Base-by-base conservation (phyloP, 1,284 basidiomycete species). In the Mycena citricolor region DNA sequence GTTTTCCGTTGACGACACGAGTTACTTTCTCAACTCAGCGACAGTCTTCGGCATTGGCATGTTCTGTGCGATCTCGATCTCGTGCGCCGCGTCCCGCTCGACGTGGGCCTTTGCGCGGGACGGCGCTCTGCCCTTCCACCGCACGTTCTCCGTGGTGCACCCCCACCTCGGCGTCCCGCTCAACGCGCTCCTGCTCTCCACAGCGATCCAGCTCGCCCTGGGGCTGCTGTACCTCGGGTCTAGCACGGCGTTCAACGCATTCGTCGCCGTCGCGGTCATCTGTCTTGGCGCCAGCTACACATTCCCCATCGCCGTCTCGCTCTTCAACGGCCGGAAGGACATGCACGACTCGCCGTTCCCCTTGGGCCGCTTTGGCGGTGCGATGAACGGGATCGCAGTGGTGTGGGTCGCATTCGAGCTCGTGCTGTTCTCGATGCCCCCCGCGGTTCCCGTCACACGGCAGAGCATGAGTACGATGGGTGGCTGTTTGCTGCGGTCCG, bases 61-160 rank as follows among this genome's bases (percentile, higher is more conserved):
- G 47, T 79, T 79, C 57, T 79, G 77, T 46, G 70, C 73, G 30
- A 74, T 79, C 38, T 79, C 79, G 16, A 77, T 83, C 50, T 73
- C 79, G 45, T 82, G 80, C 37, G 81, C 79, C 2, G 75, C 79
- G 8, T 84, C 81, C 1, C 74, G 86, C 14, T 80, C 83, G 57
- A 79, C 78, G 2, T 83, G 81, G 68, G 77, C 79, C 26, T 86
- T 89, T 52, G 83, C 85, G 0, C 71, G 83, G 1, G 86, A 89
- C 63, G 67, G 71, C 41, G 84, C 81, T 7, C 70, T 87, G 16
- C 83, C 82, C 2, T 76, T 83, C 54, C 73, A 76, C 20, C 36
- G 43, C 2, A 57, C 70, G 37, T 80, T 86, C 58, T 61, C 76
- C 2, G 64, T 62, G 23, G 68, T 83, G 52, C 72, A 76, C 54